phyloP scores from a whole-genome alignment of 2,329 filamentous ascomycete species.

The Aureobasidium leucospermi region DNA sequence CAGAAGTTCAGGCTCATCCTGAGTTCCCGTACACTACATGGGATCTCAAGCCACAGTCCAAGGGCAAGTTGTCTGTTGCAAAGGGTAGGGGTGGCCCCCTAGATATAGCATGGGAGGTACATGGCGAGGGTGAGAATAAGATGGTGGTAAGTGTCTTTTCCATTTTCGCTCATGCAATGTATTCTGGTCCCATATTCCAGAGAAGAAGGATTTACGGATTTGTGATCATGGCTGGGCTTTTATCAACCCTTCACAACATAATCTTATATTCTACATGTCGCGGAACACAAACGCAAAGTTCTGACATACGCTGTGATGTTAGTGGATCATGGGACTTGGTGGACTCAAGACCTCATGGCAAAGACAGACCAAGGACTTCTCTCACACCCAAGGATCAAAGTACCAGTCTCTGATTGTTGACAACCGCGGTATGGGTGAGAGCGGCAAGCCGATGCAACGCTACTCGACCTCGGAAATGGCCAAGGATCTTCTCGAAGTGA shows the following conservation, averaged over 20 bases:
- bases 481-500: slow-evolving; percentile 63
- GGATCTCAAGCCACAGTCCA: slow-evolving; percentile 58
- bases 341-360: slow-evolving; percentile 66
- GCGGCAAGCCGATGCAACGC: slow-evolving; percentile 66
- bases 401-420: slow-evolving; percentile 74
- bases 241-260: too few species aligned
- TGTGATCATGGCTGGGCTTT: neutral
- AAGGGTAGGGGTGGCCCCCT: slow-evolving; percentile 65
- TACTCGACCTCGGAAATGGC: slow-evolving; percentile 87
- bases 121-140: slow-evolving; percentile 65
- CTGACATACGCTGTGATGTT: neutral
- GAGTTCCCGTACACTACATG: slow-evolving; percentile 61
- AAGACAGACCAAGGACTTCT: slow-evolving; percentile 74
- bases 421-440: slow-evolving; percentile 77
- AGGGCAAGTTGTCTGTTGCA: slow-evolving; percentile 59
- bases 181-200: neutral
- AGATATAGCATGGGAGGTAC: slow-evolving; percentile 70
- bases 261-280: neutral
- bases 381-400: slow-evolving; percentile 57
- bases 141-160: slow-evolving; percentile 55
- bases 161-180: neutral
- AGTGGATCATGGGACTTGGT: slow-evolving; percentile 79
- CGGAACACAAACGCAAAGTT: neutral
- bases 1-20: slow-evolving; percentile 56
- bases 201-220: too few species aligned